Evolutionary conservation across 305 asterid species (phyloP), one percentile per base, ranked within the genome.

Genomic region (Fraxinus angustifolia): DNA sequence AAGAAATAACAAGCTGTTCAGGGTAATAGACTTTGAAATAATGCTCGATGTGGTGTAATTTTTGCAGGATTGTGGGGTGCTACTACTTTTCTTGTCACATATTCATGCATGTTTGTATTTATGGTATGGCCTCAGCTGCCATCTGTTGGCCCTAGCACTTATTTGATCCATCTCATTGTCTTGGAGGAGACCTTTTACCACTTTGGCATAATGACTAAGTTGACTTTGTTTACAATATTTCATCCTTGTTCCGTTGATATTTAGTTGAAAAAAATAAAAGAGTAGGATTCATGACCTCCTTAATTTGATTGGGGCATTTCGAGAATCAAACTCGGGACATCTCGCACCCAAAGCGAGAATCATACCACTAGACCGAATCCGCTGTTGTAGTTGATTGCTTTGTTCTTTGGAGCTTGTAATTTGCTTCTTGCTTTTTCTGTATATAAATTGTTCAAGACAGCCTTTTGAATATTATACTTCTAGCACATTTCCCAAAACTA

Each of bases 241-340:
- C 34, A 33, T 34, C 14, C 42, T 73, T 73, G 50, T 14, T n/a
- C 17, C 17, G 19, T 2, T 50, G 6, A 50, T 31, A 50, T 50
- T 16, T 50, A 50, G 23, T 50, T 50, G 62, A 50, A 50, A 50
- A 21, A 50, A 50, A 48, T 1, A 48, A 12, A 11, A 45, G 17
- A 45, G 6, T 45, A 45, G 56, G 56, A 45, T 45, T 53, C 2
- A 16, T 14, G 23, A 35, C 12, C 17, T 36, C 31, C 16, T 35
- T 17, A 17, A 28, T 36, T 4, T 16, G 23, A 40, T 5, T 16
- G 91, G 92, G 92, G 92, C 92, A 85, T 89, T 87, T 90, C 91
- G 88, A 90, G 93, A 90, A 90, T 90, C 88, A 87, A 88, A 89
- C 91, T 89, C 91, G 88, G 88, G 90, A 85, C 92, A 91, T 87